These are phyloP conservation scores for Haplosporangium gracile DNA, from an alignment of 192 early-diverging fungal genomes.

Conservation along the genomic window DNA sequence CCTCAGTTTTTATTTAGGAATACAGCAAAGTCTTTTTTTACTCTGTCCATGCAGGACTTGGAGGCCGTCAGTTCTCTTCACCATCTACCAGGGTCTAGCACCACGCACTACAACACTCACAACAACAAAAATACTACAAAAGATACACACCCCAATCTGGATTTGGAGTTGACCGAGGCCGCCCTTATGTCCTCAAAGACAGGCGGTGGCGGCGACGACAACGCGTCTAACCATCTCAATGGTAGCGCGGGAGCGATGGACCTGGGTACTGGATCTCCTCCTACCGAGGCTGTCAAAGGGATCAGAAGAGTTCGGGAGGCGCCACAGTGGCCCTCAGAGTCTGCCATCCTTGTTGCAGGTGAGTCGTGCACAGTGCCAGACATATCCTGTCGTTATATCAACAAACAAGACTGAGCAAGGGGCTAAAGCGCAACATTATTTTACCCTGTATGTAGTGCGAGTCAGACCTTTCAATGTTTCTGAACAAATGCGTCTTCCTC, in stretches of 20 bases:
- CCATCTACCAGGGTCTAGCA: background rate
- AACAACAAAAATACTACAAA: background rate
- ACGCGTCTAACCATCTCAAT: background rate
- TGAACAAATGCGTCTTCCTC: conserved; percentile 62
- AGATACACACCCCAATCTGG: background rate
- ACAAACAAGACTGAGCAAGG: background rate
- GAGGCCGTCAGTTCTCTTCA: conserved; percentile 3
- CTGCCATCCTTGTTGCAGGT: conserved; percentile 55
- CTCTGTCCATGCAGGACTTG: conserved; percentile 7
- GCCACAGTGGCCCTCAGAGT: conserved; percentile 51
- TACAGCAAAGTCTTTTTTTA: too few relatives aligned
- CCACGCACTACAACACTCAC: background rate
- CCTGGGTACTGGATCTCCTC: background rate
- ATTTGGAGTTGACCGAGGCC: background rate
- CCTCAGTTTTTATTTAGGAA: background rate
- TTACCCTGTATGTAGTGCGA: conserved; percentile 61
- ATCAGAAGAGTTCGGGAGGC: background rate
- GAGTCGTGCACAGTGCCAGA: background rate
- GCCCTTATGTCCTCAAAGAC: background rate
- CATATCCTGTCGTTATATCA: background rate
- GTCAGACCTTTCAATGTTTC: conserved; percentile 70
- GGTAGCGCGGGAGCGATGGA: background rate
- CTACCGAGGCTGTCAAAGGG: background rate
- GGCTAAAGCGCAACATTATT: background rate
- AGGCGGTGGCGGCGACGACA: background rate